Conservation (phyloP, 2,329 filamentous ascomycete species). For the Periconia sp. region DNA sequence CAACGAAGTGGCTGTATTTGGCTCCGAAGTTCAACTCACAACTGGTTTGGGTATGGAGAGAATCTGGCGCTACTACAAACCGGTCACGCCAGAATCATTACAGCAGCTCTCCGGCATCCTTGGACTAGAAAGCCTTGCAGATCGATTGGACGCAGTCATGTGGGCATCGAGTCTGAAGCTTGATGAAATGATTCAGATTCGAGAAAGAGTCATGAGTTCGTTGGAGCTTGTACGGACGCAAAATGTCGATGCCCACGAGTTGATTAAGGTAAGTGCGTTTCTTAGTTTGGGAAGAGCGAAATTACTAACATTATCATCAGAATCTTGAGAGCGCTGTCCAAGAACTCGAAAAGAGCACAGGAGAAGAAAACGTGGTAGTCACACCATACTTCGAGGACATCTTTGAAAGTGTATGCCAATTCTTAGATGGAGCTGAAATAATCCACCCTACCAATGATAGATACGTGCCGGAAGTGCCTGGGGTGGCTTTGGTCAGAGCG, state of each 20-base stretch:
- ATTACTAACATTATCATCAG: neutral
- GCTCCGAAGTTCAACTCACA: conserved; percentile 68
- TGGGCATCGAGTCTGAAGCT: conserved; percentile 37
- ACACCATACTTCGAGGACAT: conserved; percentile 40
- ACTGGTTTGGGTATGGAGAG: conserved; percentile 79
- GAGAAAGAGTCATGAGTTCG: conserved; percentile 36
- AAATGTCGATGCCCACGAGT: conserved; percentile 30
- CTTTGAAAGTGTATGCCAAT: conserved; percentile 43
- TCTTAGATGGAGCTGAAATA: conserved; percentile 29
- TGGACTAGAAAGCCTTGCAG: conserved; percentile 48
- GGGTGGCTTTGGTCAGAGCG: conserved; percentile 19
- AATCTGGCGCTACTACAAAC: conserved; percentile 74
- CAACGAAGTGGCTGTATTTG: conserved; percentile 53
- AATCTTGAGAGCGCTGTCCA: conserved; percentile 29
- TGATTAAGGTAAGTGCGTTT: conserved; percentile 51
- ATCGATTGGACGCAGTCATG: conserved; percentile 47
- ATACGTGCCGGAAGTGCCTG: neutral
- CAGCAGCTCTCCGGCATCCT: conserved; percentile 44
- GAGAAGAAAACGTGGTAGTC: conserved; percentile 25
- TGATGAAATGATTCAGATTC: conserved; percentile 39
- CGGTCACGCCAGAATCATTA: conserved; percentile 51
- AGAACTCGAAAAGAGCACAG: conserved; percentile 32
- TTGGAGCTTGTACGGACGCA: conserved; percentile 33
- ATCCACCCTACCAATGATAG: neutral
- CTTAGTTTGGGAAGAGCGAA: neutral